Conservation (phyloP, 352 stramenopile genomes). For the Pythium biforme region DNA sequence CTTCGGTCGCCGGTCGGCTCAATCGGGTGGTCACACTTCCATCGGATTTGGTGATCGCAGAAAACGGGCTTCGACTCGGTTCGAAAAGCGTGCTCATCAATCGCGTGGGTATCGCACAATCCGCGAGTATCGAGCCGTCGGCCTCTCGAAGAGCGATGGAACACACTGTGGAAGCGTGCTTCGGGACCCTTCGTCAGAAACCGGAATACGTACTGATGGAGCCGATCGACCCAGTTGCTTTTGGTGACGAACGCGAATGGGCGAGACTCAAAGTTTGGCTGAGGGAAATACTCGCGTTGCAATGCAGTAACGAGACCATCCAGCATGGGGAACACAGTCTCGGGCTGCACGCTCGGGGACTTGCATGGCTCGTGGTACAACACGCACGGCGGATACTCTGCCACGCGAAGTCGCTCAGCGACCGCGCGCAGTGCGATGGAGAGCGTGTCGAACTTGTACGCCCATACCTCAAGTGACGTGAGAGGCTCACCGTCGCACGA, state of each 20-base stretch:
- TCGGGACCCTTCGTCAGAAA: neutral
- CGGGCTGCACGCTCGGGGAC: slow-evolving; percentile 17
- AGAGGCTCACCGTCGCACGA: neutral
- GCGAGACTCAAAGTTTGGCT: neutral
- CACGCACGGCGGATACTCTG: slow-evolving; percentile 30
- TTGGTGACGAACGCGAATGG: slow-evolving; percentile 21
- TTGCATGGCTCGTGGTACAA: slow-evolving; percentile 23
- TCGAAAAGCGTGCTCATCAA: neutral
- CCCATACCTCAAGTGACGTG: slow-evolving; percentile 8
- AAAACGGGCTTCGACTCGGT: neutral
- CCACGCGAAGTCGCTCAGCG: slow-evolving; percentile 8
- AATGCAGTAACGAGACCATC: slow-evolving; percentile 30
- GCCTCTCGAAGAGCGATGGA: neutral
- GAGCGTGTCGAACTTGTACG: slow-evolving; percentile 27
- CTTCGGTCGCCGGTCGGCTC: neutral
- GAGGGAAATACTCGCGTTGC: slow-evolving; percentile 13
- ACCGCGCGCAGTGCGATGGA: slow-evolving; percentile 22
- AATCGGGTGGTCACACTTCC: neutral
- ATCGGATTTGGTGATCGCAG: neutral
- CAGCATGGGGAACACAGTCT: slow-evolving; percentile 37
- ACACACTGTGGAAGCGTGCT: slow-evolving; percentile 6
- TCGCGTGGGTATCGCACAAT: neutral
- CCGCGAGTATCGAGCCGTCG: neutral
- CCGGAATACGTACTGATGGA: slow-evolving; percentile 33
- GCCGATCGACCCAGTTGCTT: slow-evolving; percentile 35